Conservation (phyloP, 441 rosid genomes). For the Sinapis alba region DNA sequence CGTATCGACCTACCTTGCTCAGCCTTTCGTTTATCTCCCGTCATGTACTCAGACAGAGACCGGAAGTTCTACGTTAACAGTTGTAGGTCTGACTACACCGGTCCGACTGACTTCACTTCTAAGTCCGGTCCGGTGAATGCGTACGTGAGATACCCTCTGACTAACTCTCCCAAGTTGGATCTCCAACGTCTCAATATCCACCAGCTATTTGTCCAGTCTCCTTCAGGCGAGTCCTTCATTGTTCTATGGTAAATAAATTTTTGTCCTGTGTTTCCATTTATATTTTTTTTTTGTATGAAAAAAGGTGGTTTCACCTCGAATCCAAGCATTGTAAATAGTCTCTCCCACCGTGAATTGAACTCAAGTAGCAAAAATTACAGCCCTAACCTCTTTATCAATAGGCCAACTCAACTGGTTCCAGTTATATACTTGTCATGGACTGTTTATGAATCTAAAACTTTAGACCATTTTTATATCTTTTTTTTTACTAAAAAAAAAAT, state of each 20-base stretch:
- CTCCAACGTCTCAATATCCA: not conserved
- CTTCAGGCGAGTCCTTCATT: conserved; percentile 14
- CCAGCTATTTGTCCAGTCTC: conserved; percentile 5
- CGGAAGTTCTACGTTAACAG: conserved; percentile 13
- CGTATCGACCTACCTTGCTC: not conserved
- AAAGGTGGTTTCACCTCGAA: too few species aligned
- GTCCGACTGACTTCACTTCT: conserved; percentile 10
- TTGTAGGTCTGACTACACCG: not conserved
- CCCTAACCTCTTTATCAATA: too few species aligned
- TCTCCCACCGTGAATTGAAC: too few species aligned
- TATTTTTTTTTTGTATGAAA: too few species aligned
- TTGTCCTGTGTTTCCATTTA: too few species aligned
- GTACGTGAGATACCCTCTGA: conserved; percentile 3
- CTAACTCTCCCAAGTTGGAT: not conserved
- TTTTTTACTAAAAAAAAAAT: too few species aligned
- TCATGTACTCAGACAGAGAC: conserved; percentile 10
- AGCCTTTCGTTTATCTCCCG: not conserved
- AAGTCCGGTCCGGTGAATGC: not conserved
- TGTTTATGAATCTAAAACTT: too few species aligned
- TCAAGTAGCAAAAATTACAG: too few species aligned
- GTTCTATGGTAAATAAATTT: conserved; percentile 11
- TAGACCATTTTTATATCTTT: too few species aligned
- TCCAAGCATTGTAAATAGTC: too few species aligned
- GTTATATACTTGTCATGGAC: too few species aligned
- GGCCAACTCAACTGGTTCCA: too few species aligned